Percentiles rank a stretch among this genome's conserved stretches.
phyloP scores from a whole-genome alignment of 768 basidiomycete species.

The Suillus ampliporus region DNA sequence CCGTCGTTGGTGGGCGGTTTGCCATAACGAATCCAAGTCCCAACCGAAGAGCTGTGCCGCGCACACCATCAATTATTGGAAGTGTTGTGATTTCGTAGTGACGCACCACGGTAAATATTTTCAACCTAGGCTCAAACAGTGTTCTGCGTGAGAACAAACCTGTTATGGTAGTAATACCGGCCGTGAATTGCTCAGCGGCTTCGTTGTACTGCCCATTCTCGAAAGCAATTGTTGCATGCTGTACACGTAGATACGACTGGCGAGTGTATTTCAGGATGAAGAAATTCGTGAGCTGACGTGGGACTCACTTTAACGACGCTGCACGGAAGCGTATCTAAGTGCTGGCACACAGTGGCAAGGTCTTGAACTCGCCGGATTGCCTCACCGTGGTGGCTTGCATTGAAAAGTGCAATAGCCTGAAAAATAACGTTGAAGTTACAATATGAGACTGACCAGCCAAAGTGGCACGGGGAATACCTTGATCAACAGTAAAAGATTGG shows the following conservation, averaged over 20 bases:
- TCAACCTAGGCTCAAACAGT: background rate
- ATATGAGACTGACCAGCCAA: background rate
- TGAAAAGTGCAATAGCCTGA: conserved; percentile 4
- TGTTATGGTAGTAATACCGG: background rate
- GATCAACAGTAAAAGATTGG: background rate
- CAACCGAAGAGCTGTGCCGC: conserved; percentile 1
- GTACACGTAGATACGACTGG: conserved; percentile 1
- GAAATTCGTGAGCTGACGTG: background rate
- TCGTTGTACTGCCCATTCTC: background rate
- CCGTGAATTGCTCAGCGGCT: background rate
- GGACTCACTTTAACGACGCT: background rate
- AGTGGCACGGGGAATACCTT: background rate
- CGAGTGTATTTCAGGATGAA: background rate
- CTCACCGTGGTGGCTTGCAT: background rate
- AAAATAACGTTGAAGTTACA: background rate
- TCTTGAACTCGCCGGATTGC: conserved; percentile 1
- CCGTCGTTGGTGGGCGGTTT: background rate
- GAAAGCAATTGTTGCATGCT: background rate
- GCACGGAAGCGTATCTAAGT: background rate
- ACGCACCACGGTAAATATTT: background rate
- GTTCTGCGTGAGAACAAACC: background rate
- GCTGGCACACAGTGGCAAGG: background rate
- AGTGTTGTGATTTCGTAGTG: background rate
- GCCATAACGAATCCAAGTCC: background rate
- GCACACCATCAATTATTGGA: background rate